Evolutionary conservation across 768 basidiomycete species (phyloP), one percentile per base, ranked within the genome.

Genomic region (Dentipellis sp.): DNA sequence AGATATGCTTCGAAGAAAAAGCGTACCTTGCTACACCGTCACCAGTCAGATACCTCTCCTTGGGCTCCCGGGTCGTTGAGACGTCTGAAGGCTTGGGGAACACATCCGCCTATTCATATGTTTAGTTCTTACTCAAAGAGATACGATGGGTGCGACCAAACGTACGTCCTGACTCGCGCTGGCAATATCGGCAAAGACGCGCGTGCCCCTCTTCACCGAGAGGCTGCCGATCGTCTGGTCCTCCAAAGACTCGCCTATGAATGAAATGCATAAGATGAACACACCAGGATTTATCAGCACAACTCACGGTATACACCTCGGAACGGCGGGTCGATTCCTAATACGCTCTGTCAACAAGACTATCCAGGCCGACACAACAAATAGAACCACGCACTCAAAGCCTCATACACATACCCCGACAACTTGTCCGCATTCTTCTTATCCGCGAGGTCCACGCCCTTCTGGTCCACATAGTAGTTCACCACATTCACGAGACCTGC

Each of bases 271-370:
- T 11, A 21, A 19, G 48, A 3, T 8, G 2, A 42, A 49, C 1
- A 14, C 23, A 3, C 10, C 52, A 39, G 49, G 23, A 37, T 45
- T n/a, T 54, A 42, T 42, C 54, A 35, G 58, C 17, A 23, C 23
- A 9, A 69, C 79, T 60, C 64, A 81, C 85, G 85, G 63, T 78
- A 83, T 35, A 80, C 78, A 54, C 89, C 88, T 54, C 75, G 77
- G 73, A 91, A 83, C 3, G 83, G 78, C 10, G 89, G 87, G 46
- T 86, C 83, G 50, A 88, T 72, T 53, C 89, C 87, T 90, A 53
- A 11, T 39, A 66, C 17, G 52, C 34, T 29, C 34, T 10, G 22
- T 62, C 17, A 65, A 54, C 34, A 60, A 2, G 11, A 23, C 23
- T 49, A 9, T 42, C 46, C 50, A 4, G 39, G 23, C n/a, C n/a